Conservation (phyloP, 164 flowering plant genomes). For the Dillenia suffruticosa region DNA sequence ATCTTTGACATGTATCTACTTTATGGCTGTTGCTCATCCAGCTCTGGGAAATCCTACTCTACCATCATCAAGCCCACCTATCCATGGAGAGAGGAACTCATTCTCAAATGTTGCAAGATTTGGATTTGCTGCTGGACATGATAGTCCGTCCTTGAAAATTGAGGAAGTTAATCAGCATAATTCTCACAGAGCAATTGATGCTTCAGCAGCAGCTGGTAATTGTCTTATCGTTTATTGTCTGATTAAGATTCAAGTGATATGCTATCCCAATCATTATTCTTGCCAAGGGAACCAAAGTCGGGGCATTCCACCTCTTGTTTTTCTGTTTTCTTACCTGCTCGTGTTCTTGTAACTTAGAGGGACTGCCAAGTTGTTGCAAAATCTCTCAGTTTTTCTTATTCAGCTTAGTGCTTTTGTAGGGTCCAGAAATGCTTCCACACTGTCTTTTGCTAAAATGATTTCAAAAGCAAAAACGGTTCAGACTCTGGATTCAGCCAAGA, state of each 20-base stretch:
- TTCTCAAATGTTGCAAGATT: conserved; percentile 87
- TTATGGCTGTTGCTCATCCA: conserved; percentile 12
- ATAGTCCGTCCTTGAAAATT: conserved; percentile 58
- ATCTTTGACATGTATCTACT: not conserved
- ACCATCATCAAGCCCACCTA: conserved; percentile 65
- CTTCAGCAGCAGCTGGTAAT: conserved; percentile 31
- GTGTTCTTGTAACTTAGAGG: not conserved
- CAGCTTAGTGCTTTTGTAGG: conserved; percentile 29
- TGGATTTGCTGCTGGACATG: conserved; percentile 88
- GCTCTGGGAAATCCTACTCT: conserved; percentile 63
- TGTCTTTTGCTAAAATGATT: conserved; percentile 69
- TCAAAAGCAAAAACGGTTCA: conserved; percentile 48
- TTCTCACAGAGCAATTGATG: conserved; percentile 22
- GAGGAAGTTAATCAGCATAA: conserved; percentile 30
- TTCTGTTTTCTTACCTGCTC: not conserved
- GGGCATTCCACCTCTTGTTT: too few relatives aligned
- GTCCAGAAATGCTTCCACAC: conserved; percentile 26
- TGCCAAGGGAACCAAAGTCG: not conserved
- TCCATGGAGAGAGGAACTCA: conserved; percentile 42
- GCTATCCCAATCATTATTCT: not conserved
- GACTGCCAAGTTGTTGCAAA: not conserved
- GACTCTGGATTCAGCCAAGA: conserved; percentile 26
- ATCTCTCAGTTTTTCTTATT: not conserved
- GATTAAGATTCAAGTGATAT: not conserved
- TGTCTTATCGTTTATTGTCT: not conserved